Conservation (phyloP, 2,329 filamentous ascomycete species). For the Alternaria arborescens region DNA sequence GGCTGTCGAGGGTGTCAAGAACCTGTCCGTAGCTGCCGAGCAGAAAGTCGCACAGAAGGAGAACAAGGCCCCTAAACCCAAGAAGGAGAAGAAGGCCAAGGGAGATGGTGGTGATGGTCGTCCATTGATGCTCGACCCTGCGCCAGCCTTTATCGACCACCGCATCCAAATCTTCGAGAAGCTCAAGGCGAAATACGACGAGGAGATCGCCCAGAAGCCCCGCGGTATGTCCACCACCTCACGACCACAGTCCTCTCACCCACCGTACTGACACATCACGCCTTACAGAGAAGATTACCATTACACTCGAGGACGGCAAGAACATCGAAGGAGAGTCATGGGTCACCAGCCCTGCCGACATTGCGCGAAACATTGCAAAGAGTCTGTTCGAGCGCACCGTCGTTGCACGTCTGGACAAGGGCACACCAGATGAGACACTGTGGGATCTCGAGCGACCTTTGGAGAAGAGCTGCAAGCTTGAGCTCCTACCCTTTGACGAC, state of each 20-base stretch:
- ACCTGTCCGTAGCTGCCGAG: constrained; percentile 60
- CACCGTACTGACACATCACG: constrained; percentile 24
- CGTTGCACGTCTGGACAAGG: constrained; percentile 83
- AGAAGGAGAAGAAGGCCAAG: constrained; percentile 60
- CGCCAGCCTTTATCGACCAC: constrained; percentile 81
- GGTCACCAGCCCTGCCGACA: constrained; percentile 86
- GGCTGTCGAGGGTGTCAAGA: constrained; percentile 67
- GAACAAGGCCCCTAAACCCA: constrained; percentile 38
- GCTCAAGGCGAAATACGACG: constrained; percentile 83
- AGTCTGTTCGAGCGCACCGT: constrained; percentile 86
- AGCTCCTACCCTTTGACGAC: constrained; percentile 83
- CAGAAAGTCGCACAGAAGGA: constrained; percentile 37
- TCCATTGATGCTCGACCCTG: constrained; percentile 59
- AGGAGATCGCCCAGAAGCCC: constrained; percentile 74
- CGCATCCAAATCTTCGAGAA: constrained; percentile 88
- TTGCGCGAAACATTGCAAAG: constrained; percentile 83
- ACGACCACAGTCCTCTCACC: not conserved
- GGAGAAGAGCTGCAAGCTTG: constrained; percentile 85
- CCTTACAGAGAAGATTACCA: constrained; percentile 69
- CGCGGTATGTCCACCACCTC: constrained; percentile 53
- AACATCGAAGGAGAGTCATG: constrained; percentile 79
- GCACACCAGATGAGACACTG: constrained; percentile 74
- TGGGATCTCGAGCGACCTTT: constrained; percentile 95
- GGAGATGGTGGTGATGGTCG: constrained; percentile 50
- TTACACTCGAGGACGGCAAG: constrained; percentile 77